Evolutionary conservation across 345 rosid genomes (phyloP), one percentile per base, ranked within the genome.

Genomic region (Erysimum cheiranthoides): DNA sequence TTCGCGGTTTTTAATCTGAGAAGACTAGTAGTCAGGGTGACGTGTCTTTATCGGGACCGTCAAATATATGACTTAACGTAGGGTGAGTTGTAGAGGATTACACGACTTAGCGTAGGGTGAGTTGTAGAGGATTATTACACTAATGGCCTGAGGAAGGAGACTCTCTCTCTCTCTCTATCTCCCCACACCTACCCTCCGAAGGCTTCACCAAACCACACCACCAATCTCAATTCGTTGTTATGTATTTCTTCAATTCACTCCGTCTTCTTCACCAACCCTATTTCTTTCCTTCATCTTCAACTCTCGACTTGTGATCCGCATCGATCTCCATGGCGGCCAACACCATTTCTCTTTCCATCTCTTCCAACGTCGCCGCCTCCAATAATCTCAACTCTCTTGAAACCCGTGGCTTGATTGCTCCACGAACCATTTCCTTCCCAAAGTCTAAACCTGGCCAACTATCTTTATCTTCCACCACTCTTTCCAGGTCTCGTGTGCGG

Each of bases 311-410:
- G 66, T 45, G 35, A 61, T 21, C 68, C 75, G 9, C 11, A 35
- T 49, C 81, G 30, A 45, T 34, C 18, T 36, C 74, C 78, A 88
- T 89, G 96, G 93, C 97, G 5, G 70, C 90, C 9, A 82, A 75
- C 65, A 71, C 93, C 40, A 34, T 88, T 79, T 82, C 89, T 3
- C 77, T 81, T n/a, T 72, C 88, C 32, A 74, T 80, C 68, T 43
- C 91, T 27, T 77, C 83, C 65, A 75, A 76, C 42, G 71, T 70
- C 65, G 51, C 71, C 36, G 57, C 52, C 53, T 30, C 51, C 0
- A 70, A 54, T 52, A 54, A 40, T 13, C 77, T 80, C 73, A 39
- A 59, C 57, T 74, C 82, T 21, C 71, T 83, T 61, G 65, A 45
- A 17, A 82, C 61, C 45, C 85, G 84, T 5, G 47, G 43, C 60